phyloP scores from a whole-genome alignment of 768 basidiomycete genomes.

The Suillus bovinus region DNA sequence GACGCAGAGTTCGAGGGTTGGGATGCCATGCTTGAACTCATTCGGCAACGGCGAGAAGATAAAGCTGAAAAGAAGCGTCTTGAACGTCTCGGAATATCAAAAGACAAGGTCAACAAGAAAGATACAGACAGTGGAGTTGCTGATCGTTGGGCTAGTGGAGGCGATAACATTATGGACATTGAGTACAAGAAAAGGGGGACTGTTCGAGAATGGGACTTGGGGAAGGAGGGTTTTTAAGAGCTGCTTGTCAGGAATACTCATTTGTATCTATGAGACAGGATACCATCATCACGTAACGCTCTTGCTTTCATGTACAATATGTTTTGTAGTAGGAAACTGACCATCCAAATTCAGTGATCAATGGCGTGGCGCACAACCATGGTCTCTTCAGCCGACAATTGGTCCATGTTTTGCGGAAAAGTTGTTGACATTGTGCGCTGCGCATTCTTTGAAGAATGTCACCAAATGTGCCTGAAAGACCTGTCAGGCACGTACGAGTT shows the following conservation, averaged over 20 bases:
- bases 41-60: slow-evolving; percentile 76
- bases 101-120: slow-evolving; percentile 46
- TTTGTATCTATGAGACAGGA: background rate
- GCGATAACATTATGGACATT: slow-evolving; percentile 73
- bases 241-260: background rate
- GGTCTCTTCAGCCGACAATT: slow-evolving; percentile 71
- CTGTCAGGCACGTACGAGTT: slow-evolving; percentile 20
- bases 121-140: slow-evolving; percentile 41
- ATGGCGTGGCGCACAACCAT: slow-evolving; percentile 59
- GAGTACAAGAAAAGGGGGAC: slow-evolving; percentile 84
- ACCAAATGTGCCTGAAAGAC: slow-evolving; percentile 61
- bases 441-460: slow-evolving; percentile 69
- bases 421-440: slow-evolving; percentile 56
- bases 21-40: slow-evolving; percentile 91
- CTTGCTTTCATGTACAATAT: background rate
- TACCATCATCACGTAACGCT: slow-evolving; percentile 5
- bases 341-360: slow-evolving; percentile 19
- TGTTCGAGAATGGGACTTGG: slow-evolving; percentile 92
- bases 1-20: slow-evolving; percentile 85
- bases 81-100: slow-evolving; percentile 63
- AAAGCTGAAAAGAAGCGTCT: slow-evolving; percentile 80
- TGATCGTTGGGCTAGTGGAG: slow-evolving; percentile 43
- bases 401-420: slow-evolving; percentile 65
- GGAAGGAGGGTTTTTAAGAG: slow-evolving; percentile 63
- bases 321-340: background rate